These are phyloP conservation scores for Apiotrichum gracile DNA, from an alignment of 1,284 basidiomycete species.

Conservation along the genomic window DNA sequence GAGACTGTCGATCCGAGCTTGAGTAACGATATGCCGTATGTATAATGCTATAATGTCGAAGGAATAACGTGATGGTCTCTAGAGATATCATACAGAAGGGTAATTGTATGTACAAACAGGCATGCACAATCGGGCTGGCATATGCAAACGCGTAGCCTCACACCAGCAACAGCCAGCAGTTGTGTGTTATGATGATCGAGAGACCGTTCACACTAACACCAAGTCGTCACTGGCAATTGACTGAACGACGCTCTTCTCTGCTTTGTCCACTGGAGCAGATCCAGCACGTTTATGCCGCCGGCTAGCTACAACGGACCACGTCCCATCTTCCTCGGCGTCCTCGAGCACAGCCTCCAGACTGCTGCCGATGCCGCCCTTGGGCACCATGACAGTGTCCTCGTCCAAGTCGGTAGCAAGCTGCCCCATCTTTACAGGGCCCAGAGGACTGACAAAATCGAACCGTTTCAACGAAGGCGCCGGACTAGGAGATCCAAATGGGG, in stretches of 20 bases:
- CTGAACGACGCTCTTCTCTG: neutral
- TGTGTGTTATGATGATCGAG: no score
- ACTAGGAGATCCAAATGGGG: slow-evolving; percentile 16
- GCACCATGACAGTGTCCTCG: slow-evolving; percentile 9
- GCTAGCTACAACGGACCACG: slow-evolving; percentile 10
- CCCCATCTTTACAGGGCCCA: slow-evolving; percentile 23
- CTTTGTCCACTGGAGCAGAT: slow-evolving; percentile 10
- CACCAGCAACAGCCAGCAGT: no score
- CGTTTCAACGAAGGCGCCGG: slow-evolving; percentile 22
- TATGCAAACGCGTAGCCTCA: no score
- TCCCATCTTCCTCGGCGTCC: slow-evolving; percentile 14
- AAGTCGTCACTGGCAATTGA: slow-evolving; percentile 8
- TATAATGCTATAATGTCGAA: no score
- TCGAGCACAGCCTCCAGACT: slow-evolving; percentile 13
- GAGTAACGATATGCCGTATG: no score
- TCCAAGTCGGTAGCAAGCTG: neutral
- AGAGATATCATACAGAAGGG: no score
- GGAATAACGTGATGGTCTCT: no score
- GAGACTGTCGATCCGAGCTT: no score
- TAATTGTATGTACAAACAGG: no score
- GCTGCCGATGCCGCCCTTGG: neutral
- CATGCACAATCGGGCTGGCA: no score
- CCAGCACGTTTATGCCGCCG: slow-evolving; percentile 9
- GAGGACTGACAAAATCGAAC: slow-evolving; percentile 42
- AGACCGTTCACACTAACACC: neutral